Percentiles rank a stretch among this genome's conserved stretches.
phyloP scores from a whole-genome alignment of 1,284 basidiomycete species.

The Cutaneotrichosporon cavernicola region DNA sequence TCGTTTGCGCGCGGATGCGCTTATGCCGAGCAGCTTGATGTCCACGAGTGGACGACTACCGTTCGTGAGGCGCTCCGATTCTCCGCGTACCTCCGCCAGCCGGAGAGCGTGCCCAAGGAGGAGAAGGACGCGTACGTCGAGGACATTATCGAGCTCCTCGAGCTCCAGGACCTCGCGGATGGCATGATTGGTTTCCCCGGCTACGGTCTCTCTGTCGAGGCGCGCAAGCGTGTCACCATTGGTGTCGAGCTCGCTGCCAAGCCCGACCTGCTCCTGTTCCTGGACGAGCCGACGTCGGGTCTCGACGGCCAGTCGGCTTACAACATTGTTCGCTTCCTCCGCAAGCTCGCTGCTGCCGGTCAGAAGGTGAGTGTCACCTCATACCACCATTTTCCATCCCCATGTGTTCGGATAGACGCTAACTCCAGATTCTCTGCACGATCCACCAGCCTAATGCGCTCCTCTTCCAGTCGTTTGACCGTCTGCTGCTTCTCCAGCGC shows the following conservation, averaged over 20 bases:
- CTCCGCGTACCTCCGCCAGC: conserved; percentile 62
- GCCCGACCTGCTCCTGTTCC: conserved; percentile 60
- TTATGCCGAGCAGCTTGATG: conserved; percentile 63
- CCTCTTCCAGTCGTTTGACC: conserved; percentile 60
- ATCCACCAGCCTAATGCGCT: conserved; percentile 57
- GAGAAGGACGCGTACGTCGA: conserved; percentile 60
- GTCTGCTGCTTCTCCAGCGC: conserved; percentile 56
- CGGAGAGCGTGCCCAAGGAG: conserved; percentile 54
- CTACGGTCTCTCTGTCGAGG: conserved; percentile 58
- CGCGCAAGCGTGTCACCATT: conserved; percentile 62
- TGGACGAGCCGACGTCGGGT: conserved; percentile 58
- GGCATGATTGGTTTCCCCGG: conserved; percentile 55
- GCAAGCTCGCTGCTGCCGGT: conserved; percentile 66
- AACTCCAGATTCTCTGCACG: conserved; percentile 46
- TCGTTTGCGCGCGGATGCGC: conserved; percentile 58
- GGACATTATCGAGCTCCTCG: conserved; percentile 58
- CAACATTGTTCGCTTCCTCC: conserved; percentile 56
- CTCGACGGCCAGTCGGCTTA: conserved; percentile 62
- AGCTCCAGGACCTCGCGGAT: conserved; percentile 57
- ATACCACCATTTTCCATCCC: too few relatives aligned
- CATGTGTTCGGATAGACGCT: too few relatives aligned
- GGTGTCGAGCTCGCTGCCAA: conserved; percentile 63
- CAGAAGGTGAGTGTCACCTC: conserved; percentile 50
- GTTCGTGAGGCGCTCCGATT: conserved; percentile 62
- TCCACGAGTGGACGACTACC: conserved; percentile 76